phyloP scores from a whole-genome alignment of 2,329 filamentous ascomycete species.

The Endoconidiophora polonica region DNA sequence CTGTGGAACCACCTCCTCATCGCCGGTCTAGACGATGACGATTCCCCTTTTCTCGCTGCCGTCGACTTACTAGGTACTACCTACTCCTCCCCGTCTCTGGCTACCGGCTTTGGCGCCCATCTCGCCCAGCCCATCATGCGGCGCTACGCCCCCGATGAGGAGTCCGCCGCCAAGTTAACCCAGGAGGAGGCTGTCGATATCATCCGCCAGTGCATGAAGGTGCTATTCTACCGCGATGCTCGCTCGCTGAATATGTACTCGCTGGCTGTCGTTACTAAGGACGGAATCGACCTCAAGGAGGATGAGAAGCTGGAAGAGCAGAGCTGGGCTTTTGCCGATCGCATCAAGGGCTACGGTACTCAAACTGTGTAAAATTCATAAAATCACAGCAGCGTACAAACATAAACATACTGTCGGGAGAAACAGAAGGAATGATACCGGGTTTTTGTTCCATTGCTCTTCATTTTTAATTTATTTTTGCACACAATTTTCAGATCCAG shows the following conservation, averaged over 20 bases:
- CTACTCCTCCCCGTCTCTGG: slow-evolving; percentile 72
- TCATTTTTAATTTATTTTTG: neutral
- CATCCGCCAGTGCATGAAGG: slow-evolving; percentile 92
- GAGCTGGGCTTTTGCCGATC: slow-evolving; percentile 96
- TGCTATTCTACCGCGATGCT: slow-evolving; percentile 92
- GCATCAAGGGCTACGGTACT: slow-evolving; percentile 87
- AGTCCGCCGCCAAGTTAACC: slow-evolving; percentile 50
- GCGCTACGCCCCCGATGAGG: slow-evolving; percentile 69
- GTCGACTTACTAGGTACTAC: slow-evolving; percentile 88
- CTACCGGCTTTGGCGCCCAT: slow-evolving; percentile 86
- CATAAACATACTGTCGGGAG: too few relatives aligned
- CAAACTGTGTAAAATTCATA: slow-evolving; percentile 40
- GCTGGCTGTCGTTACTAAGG: slow-evolving; percentile 75
- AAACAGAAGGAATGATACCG: neutral
- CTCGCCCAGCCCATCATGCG: slow-evolving; percentile 86
- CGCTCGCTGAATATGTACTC: slow-evolving; percentile 84
- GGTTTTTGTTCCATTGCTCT: neutral
- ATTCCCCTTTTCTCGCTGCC: slow-evolving; percentile 74
- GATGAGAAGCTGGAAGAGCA: slow-evolving; percentile 81
- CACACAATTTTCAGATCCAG: too few relatives aligned
- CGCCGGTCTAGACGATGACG: slow-evolving; percentile 65
- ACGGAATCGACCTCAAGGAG: slow-evolving; percentile 72
- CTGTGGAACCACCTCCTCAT: slow-evolving; percentile 94
- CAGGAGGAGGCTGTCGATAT: slow-evolving; percentile 66
- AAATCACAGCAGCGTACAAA: too few relatives aligned